phyloP scores from a whole-genome alignment of 352 stramenopile species.

The Pythium plurisporium region DNA sequence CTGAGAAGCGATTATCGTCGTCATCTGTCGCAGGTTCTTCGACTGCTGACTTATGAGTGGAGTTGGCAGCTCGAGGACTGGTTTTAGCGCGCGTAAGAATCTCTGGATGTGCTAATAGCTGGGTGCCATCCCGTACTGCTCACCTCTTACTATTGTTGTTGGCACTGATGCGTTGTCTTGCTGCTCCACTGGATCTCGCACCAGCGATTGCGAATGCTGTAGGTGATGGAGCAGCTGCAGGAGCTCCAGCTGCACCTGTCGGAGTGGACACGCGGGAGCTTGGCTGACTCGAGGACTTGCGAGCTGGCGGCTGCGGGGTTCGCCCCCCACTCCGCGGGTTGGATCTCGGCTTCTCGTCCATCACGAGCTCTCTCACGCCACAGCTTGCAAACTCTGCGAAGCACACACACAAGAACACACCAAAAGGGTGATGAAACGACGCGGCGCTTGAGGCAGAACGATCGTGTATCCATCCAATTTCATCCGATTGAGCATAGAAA shows the following conservation, averaged over 20 bases:
- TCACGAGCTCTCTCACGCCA: too few species aligned
- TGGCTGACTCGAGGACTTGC: background rate
- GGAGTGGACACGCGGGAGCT: conserved; percentile 6
- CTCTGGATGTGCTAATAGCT: too few species aligned
- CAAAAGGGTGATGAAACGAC: conserved; percentile 3
- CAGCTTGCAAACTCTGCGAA: too few species aligned
- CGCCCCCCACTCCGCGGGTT: background rate
- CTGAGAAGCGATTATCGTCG: conserved; percentile 6
- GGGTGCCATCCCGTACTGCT: background rate
- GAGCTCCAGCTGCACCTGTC: background rate
- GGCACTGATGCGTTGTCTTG: background rate
- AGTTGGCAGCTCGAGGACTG: background rate
- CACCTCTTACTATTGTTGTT: conserved; percentile 1
- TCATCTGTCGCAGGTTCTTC: conserved; percentile 15
- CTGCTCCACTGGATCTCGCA: background rate
- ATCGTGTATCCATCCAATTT: background rate
- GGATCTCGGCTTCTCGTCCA: conserved; percentile 4
- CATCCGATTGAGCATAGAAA: background rate
- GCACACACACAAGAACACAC: background rate
- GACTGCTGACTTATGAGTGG: background rate
- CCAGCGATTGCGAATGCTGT: background rate
- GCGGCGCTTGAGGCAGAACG: background rate
- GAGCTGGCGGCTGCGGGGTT: conserved; percentile 14
- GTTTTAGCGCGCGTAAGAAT: too few species aligned
- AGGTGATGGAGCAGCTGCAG: background rate